Base-by-base conservation (phyloP, 805 yeast genomes). In the Candida easanensis region DNA sequence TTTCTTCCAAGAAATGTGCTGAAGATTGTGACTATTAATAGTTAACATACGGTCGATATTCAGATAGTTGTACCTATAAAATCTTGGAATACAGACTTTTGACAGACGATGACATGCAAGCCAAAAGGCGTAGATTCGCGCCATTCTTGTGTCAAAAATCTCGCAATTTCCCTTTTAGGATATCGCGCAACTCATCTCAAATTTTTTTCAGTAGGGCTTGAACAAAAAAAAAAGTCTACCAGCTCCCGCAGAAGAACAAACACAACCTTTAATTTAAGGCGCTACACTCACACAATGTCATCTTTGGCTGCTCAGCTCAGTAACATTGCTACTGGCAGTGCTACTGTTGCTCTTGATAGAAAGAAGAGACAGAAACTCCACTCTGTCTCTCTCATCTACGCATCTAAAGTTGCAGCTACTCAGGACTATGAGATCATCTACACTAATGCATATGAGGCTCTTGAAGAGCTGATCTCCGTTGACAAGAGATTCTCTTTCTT, bases 361-460 rank as follows among this genome's bases (percentile, higher is more conserved):
- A 89, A 89, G 64, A 74, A 79, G 54, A 75, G 97, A 63, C 87
- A 89, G 49, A 86, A 84, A 63, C 69, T 89, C 45, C 99, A 93
- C 60, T 80, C 95, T 30, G 82, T 88, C 31, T 93, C 99, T 37
- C 77, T 93, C 51, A 76, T 93, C 21, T 90, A 84, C 62, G 95
- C 88, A 33, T 74, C 96, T 9, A 80, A 83, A 55, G 81, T 80
- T 48, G 99, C 99, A 15, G 87, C 95, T n/a, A 77, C 90, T 27
- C 98, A 93, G 68, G 99, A 93, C 62, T 90, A 79, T 57, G 97
- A 89, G 53, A 73, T 83, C 35, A 80, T 93, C 45, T 85, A 74
- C 58, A 76, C 81, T 40, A 77, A 77, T 43, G 84, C 93, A 3
- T 56, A 76, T 6, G 93, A 85, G 44, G 96, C 95, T 0, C 71